Percentiles rank a stretch among this genome's conserved stretches.
Evolutionary conservation across 805 yeast genomes (phyloP).

Genomic region (Metschnikowia koreensis): DNA sequence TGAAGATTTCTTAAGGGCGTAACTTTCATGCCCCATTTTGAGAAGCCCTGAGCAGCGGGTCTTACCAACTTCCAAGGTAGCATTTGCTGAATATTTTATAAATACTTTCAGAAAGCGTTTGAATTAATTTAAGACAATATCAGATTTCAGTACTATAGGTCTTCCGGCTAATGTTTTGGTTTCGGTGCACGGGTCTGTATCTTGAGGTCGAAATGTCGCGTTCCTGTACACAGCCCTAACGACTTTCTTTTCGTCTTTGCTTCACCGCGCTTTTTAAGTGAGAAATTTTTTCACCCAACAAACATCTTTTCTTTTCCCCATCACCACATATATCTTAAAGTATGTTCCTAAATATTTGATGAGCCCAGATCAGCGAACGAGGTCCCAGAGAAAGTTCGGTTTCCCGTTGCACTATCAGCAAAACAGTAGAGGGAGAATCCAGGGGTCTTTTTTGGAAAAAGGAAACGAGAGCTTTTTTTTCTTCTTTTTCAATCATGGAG

Average conservation of each 20-base stretch:
- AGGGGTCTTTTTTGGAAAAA: conserved; percentile 4
- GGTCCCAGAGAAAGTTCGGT: background rate
- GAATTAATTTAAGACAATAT: no score
- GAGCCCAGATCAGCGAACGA: conserved; percentile 6
- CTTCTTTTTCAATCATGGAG: conserved; percentile 2
- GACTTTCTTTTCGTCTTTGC: background rate
- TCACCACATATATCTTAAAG: background rate
- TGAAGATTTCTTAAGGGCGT: background rate
- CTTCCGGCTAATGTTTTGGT: background rate
- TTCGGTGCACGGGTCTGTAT: conserved; percentile 1
- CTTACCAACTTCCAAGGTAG: background rate
- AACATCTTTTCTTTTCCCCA: background rate
- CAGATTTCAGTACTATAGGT: no score
- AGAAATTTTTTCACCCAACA: background rate
- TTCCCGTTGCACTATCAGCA: conserved; percentile 16
- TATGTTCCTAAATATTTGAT: conserved; percentile 2
- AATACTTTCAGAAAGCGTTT: background rate
- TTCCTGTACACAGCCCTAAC: conserved; percentile 1
- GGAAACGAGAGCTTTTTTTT: no score
- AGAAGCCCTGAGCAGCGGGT: background rate
- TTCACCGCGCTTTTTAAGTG: background rate
- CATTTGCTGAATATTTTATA: background rate
- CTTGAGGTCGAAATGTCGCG: background rate
- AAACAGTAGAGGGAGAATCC: conserved; percentile 21
- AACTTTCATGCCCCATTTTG: background rate